Base-by-base conservation (phyloP, 805 yeast genomes). In the Kodamaea lidongshanica region DNA sequence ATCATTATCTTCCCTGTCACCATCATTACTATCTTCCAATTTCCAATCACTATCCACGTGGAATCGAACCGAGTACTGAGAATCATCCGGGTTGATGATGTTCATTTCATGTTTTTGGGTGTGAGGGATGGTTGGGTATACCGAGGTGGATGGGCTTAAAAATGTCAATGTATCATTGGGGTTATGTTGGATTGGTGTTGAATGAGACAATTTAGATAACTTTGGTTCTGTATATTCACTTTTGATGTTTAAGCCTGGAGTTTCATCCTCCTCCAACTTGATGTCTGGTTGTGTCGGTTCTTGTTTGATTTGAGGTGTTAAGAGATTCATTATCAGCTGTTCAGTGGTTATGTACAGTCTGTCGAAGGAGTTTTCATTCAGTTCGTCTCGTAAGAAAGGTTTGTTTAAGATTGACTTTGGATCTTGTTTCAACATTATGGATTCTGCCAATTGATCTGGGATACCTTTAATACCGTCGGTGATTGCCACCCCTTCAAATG, bases 401-500 rank as follows among this genome's bases (percentile, higher is more conserved):
- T n/a, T n/a, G n/a, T n/a, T n/a, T n/a, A n/a, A n/a, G n/a, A n/a
- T n/a, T n/a, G n/a, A n/a, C n/a, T n/a, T n/a, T n/a, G n/a, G n/a
- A n/a, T n/a, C n/a, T n/a, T n/a, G n/a, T n/a, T n/a, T n/a, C n/a
- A n/a, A n/a, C n/a, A 31, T 31, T 20, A 64, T 39, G 34, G 48
- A 42, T 22, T 48, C 58, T 7, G 64, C 67, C 31, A 58, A 29
- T 14, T 53, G 52, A 38, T 63, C 65, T 3, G 66, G 42, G 22
- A 64, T 60, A 1, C 69, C 70, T 34, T 59, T 58, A 20, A 64
- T 60, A 3, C 70, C 70, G 37, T 63, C 68, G 35, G 58, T 58
- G 28, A 64, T 42, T 37, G 57, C 50, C 3, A 63, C 38, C 3
- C 42, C 42, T 8, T 30, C 40, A 13, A 23, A 27, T 4, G 35